Evolutionary conservation across 2,329 filamentous ascomycete genomes (phyloP), one percentile per base, ranked within the genome.

Genomic region (Pseudogymnoascus verrucosus): DNA sequence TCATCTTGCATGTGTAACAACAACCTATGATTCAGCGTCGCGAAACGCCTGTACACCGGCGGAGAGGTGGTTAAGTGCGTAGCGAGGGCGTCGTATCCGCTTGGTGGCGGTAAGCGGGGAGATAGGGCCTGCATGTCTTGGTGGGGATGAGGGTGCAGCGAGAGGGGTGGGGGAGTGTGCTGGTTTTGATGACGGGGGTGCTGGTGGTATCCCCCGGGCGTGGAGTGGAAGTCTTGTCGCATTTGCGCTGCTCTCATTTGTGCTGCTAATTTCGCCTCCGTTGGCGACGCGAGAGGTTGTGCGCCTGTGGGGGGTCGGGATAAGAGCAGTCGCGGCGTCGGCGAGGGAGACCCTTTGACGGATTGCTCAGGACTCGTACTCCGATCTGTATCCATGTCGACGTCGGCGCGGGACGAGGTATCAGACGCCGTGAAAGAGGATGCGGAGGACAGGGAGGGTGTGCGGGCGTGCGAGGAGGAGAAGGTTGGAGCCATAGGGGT

Each of bases 1-100:
- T 96, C 91, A 71, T 96, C 91, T 74, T 96, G 93, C 14, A 96
- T 80, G 66, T 95, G 87, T 0, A 96, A 79, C 2, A 97, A 78
- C 2, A 96, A 77, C 2, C 93, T 87, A 72, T 96, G 91, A 69
- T 95, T 93, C 16, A 96, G 77, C 10, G 85, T 82, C 72, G 90
- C 88, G 71, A 97, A 97, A 64, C 88, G 88, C 47, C 93, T 85
- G 74, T 96, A 96, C 64, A 96, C 82, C 0, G 91, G 90, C 54
- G 71, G 71, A 2, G 44, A 51, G 12, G 44, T n/a, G 5, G 80
- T 78, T 4, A 89, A 72, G 60, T 79, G 80, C 1, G 82, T 78
- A 1, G 87, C 85, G 8, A 90, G 74, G 2, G 85, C 77, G 67
- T 89, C 84, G 69, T 90, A 89, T 0, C 87, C 87, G 2, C 80